Evolutionary conservation across 2,329 filamentous ascomycete genomes (phyloP).

Genomic region (Epicoccum sorghinum): DNA sequence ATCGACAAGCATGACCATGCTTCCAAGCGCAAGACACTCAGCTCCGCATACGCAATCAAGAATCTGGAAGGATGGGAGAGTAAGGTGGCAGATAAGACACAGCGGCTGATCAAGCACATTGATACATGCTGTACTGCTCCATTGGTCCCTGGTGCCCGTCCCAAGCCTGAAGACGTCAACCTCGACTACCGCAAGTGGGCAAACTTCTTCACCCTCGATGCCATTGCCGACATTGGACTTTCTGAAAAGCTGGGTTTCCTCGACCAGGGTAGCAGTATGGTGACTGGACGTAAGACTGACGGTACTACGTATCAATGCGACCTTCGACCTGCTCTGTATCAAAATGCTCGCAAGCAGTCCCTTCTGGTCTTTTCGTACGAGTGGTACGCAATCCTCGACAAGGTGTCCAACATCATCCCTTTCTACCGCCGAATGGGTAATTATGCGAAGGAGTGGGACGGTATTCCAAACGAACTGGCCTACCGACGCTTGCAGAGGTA

Average conservation of each 20-base stretch:
- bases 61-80: constrained; percentile 62
- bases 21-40: constrained; percentile 58
- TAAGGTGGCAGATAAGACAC: constrained; percentile 60
- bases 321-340: constrained; percentile 59
- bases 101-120: constrained; percentile 52
- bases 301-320: constrained; percentile 55
- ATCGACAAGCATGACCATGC: constrained; percentile 59
- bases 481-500: constrained; percentile 54
- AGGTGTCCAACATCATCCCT: constrained; percentile 56
- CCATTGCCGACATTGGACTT: constrained; percentile 63
- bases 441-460: constrained; percentile 53
- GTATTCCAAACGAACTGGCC: constrained; percentile 56
- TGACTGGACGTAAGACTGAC: constrained; percentile 52
- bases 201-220: constrained; percentile 64
- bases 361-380: constrained; percentile 58
- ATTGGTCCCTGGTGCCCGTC: constrained; percentile 26
- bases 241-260: constrained; percentile 59
- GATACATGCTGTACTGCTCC: constrained; percentile 53
- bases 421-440: constrained; percentile 51
- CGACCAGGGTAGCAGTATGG: constrained; percentile 56
- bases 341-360: constrained; percentile 58
- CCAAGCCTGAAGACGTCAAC: constrained; percentile 50
- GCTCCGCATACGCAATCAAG: constrained; percentile 59
- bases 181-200: constrained; percentile 60
- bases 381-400: constrained; percentile 57